Evolutionary conservation across 768 basidiomycete genomes (phyloP), one percentile per base, ranked within the genome.

Genomic region (Boletus patriciae): DNA sequence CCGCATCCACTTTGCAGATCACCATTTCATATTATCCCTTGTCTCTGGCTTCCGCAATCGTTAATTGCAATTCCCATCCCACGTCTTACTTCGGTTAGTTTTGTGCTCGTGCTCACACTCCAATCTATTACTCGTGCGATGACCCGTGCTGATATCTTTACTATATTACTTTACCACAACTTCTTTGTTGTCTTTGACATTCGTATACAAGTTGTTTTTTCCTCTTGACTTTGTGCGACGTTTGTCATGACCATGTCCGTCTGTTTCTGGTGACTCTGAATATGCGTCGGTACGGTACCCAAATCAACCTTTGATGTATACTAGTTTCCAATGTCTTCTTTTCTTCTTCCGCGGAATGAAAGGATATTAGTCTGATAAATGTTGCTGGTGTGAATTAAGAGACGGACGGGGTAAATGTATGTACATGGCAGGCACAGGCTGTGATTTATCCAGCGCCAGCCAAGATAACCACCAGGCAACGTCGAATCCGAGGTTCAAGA

Each of bases 131-230:
- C 58, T 60, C 58, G 59, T 59, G 61, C 46, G 65, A 71, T 62
- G 64, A 68, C 46, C 46, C 55, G 58, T 68, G 64, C 67, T 62
- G 67, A 64, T 69, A 71, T 70, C 57, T 71, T 57, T 70, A 71
- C 66, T 68, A 71, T 64, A 70, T 34, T 72, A 72, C 63, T 70
- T 63, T 63, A 70, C 70, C 58, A 61, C 59, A 50, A 55, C 47
- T 34, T 63, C 46, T 55, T 41, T 55, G 56, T 63, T 60, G 50
- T 52, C 43, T 43, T 37, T 51, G 57, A 65, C 57, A 52, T 66
- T 57, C 54, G 48, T 68, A 59, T 62, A 68, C 63, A 55, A 34
- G 36, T 29, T 47, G 10, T 25, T 50, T 25, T 50, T 44, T 41
- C 31, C 3, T n/a, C 15, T 31, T 63, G 55, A 29, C 44, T 25